Base-by-base conservation (phyloP, 257 asterid genomes). In the Fraxinus anomala region DNA sequence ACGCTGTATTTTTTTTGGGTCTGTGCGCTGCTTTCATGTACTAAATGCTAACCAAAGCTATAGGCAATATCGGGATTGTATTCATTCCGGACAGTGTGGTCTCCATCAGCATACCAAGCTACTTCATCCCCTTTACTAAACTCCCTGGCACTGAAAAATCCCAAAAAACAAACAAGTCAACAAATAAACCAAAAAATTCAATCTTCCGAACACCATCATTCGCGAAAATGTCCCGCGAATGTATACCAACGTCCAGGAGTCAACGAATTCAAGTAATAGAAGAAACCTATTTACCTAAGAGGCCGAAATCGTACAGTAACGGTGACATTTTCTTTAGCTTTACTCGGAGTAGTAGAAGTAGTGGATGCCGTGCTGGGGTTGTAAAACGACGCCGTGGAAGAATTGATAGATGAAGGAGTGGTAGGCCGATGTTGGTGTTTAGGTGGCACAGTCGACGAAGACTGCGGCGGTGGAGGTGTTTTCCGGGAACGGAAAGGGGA, bases 61-160 rank as follows among this genome's bases (percentile, higher is more conserved):
- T 87, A 92, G 6, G 86, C 85, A 79, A 88, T 82, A 74, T 87
- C 87, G 14, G 96, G 37, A 89, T 87, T 87, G 82, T 80, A 80
- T 90, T 93, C 98, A 66, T 87, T 93, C 71, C 97, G 90, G 17
- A 92, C 87, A 5, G 94, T 86, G 61, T 66, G 70, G 80, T 93
- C 97, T 42, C 98, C 98, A 76, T 93, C 98, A 9, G 97, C 96
- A 81, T 91, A 93, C 98, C 98, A 93, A 75, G 96, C 96, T 47
- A 84, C 82, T 80, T 89, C 98, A 37, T 91, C 98, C 0, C 97
- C 97, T 88, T 90, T 90, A 10, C 90, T 81, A 80, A 91, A 88
- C 88, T 93, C 97, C 84, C 98, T 83, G 34, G 82, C 87, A 82
- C 98, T 93, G 87, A 74, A 82, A 75, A 76, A 36, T 21, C 16